Percentiles rank a stretch among this genome's conserved stretches.
Evolutionary conservation across 179 eudicot species (phyloP).

Genomic region (Beta corolliflora): DNA sequence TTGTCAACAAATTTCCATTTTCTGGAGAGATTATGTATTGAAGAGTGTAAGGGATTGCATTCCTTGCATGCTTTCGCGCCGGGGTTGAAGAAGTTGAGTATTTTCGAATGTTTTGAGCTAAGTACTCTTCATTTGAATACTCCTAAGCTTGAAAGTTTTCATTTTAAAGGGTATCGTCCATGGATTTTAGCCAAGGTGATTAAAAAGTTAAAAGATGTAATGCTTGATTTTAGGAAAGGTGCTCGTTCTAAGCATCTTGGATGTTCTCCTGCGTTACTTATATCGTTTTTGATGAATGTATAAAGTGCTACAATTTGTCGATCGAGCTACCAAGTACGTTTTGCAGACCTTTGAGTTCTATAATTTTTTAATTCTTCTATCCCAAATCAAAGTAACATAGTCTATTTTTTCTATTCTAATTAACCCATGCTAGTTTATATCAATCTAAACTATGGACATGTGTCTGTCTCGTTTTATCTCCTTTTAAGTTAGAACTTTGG

Average conservation of each 20-base stretch:
- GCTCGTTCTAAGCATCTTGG: conserved; percentile 19
- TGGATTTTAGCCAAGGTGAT: conserved; percentile 1
- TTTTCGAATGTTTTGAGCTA: neutral
- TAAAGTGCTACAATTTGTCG: neutral
- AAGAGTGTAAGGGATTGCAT: conserved; percentile 4
- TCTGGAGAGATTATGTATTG: neutral
- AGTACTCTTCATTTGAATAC: neutral
- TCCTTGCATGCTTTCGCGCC: neutral
- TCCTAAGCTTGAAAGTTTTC: conserved; percentile 4
- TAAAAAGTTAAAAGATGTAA: neutral
- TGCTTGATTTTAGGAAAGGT: conserved; percentile 11
- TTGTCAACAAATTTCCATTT: neutral
- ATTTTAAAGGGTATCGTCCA: conserved; percentile 10
- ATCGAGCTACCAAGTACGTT: conserved; percentile 6
- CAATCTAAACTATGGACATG: too few species aligned
- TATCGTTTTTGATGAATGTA: neutral
- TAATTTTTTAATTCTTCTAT: too few species aligned
- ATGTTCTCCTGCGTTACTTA: neutral
- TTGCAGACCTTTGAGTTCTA: neutral
- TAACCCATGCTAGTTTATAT: too few species aligned
- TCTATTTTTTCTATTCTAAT: too few species aligned
- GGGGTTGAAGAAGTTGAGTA: neutral
- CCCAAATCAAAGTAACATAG: too few species aligned
- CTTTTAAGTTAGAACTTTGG: too few species aligned
- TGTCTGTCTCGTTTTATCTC: too few species aligned